Conservation (phyloP, 2,329 filamentous ascomycete genomes). For the Akanthomyces uredinophilus region DNA sequence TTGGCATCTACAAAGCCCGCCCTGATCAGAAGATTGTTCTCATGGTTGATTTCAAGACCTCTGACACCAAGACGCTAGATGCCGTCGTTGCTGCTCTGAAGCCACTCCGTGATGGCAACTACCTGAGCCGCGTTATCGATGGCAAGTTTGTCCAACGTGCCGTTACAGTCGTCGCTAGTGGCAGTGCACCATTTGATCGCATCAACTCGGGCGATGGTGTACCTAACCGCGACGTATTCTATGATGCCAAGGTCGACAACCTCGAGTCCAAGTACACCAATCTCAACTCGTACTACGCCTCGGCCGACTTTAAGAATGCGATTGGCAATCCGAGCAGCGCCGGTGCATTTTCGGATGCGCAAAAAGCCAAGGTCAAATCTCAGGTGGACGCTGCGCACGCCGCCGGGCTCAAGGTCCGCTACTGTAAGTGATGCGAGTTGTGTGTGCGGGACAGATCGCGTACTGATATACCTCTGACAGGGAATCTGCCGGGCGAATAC, state of each 20-base stretch:
- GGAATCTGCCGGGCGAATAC: slow-evolving; percentile 17
- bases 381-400: slow-evolving; percentile 16
- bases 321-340: slow-evolving; percentile 15
- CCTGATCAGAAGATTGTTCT: slow-evolving; percentile 53
- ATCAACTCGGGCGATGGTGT: slow-evolving; percentile 16
- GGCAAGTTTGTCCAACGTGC: slow-evolving; percentile 47
- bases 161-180: slow-evolving; percentile 65
- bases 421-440: slow-evolving; percentile 13
- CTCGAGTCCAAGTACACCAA: slow-evolving; percentile 15
- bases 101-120: slow-evolving; percentile 54
- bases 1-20: slow-evolving; percentile 52
- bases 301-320: slow-evolving; percentile 16
- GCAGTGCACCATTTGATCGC: slow-evolving; percentile 33
- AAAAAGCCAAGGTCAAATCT: slow-evolving; percentile 13
- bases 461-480: slow-evolving; percentile 1
- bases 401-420: slow-evolving; percentile 17
- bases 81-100: slow-evolving; percentile 36
- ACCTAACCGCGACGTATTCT: slow-evolving; percentile 14
- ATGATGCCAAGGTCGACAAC: slow-evolving; percentile 15
- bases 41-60: slow-evolving; percentile 65
- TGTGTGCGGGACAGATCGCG: too few relatives aligned
- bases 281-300: slow-evolving; percentile 18
- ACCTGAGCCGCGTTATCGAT: slow-evolving; percentile 49
- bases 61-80: slow-evolving; percentile 17
- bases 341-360: slow-evolving; percentile 9